phyloP scores from a whole-genome alignment of 805 yeast genomes.

The Wickerhamiella hasegawae region DNA sequence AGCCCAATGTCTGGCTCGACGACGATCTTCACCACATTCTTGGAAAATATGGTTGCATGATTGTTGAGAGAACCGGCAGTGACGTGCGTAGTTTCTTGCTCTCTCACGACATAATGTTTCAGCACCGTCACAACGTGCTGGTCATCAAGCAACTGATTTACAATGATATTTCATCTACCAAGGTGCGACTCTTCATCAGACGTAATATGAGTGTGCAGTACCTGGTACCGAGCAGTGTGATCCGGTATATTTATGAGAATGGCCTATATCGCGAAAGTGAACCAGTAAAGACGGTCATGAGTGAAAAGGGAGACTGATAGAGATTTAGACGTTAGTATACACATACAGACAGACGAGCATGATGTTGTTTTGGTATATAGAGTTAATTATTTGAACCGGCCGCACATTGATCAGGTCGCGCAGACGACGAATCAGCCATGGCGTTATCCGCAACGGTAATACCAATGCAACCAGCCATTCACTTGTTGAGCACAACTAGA shows the following conservation, averaged over 20 bases:
- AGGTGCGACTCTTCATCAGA: slow-evolving; percentile 79
- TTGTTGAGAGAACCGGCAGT: slow-evolving; percentile 91
- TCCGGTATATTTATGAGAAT: slow-evolving; percentile 87
- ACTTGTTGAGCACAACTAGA: too few species aligned
- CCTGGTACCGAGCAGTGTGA: slow-evolving; percentile 82
- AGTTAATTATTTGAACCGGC: too few species aligned
- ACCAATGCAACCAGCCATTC: too few species aligned
- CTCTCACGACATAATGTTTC: slow-evolving; percentile 94
- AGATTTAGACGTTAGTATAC: background rate
- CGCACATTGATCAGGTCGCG: background rate
- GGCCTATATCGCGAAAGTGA: slow-evolving; percentile 75
- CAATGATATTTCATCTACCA: slow-evolving; percentile 90
- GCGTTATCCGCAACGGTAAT: too few species aligned
- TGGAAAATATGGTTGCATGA: slow-evolving; percentile 91
- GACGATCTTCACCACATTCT: slow-evolving; percentile 85
- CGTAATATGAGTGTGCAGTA: slow-evolving; percentile 96
- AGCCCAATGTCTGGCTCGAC: slow-evolving; percentile 98
- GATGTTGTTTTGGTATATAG: too few species aligned
- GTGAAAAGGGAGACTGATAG: slow-evolving; percentile 18
- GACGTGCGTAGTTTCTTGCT: slow-evolving; percentile 86
- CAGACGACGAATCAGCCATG: too few species aligned
- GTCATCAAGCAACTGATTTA: slow-evolving; percentile 93
- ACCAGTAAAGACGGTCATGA: slow-evolving; percentile 76
- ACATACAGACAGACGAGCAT: too few species aligned
- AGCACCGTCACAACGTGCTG: slow-evolving; percentile 79